Percentiles rank a stretch among this genome's conserved stretches.
Conservation (phyloP, 768 basidiomycete genomes). For the Suillus placidus region DNA sequence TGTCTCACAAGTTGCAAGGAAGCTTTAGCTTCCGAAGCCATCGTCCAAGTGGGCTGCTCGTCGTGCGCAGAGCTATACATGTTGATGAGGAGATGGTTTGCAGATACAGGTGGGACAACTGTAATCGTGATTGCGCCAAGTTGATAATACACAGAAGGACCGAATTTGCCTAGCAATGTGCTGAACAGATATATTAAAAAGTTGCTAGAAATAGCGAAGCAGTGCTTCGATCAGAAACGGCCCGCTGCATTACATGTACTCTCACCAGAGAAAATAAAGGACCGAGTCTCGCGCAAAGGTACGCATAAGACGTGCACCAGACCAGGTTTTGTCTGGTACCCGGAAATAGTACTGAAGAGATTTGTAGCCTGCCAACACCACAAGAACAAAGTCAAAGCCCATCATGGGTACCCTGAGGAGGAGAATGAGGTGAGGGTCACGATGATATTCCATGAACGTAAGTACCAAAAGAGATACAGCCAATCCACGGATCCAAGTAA, state of each 20-base stretch:
- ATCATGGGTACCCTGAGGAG: constrained; percentile 10
- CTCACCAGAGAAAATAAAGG: constrained; percentile 13
- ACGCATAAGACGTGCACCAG: constrained; percentile 11
- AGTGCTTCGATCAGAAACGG: neutral
- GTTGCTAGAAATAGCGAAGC: constrained; percentile 3
- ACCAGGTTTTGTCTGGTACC: constrained; percentile 13
- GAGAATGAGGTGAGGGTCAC: neutral
- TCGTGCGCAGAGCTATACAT: neutral
- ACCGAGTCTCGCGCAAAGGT: constrained; percentile 11
- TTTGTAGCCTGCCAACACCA: constrained; percentile 12
- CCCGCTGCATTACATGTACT: neutral
- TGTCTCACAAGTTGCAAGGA: neutral
- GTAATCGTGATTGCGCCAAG: constrained; percentile 10
- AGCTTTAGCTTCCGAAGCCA: too few species aligned
- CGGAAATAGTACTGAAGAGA: constrained; percentile 11
- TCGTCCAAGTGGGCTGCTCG: neutral
- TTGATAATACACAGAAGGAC: constrained; percentile 6
- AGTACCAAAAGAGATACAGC: constrained; percentile 13
- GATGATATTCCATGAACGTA: neutral
- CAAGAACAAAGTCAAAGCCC: constrained; percentile 12
- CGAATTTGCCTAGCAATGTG: constrained; percentile 5
- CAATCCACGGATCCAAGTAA: constrained; percentile 1
- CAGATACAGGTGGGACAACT: constrained; percentile 8
- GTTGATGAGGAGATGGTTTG: constrained; percentile 5
- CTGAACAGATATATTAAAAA: constrained; percentile 12